phyloP scores from a whole-genome alignment of 371 early-diverging fungal genomes.

The Mitosporidium daphniae region DNA sequence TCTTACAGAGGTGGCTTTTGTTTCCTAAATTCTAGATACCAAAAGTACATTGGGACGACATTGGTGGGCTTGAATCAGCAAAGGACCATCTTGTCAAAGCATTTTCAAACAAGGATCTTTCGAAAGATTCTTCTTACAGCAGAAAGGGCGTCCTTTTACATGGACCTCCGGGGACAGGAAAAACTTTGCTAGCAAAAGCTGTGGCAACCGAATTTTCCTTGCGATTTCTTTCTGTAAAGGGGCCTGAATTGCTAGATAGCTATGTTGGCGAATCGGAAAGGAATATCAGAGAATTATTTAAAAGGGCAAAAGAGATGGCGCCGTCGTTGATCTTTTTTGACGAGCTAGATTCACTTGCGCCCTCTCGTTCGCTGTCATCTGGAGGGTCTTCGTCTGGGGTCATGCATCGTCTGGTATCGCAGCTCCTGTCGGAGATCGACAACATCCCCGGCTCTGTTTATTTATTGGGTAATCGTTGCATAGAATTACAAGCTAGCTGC shows the following conservation, averaged over 20 bases:
- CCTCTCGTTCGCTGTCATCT: conserved; percentile 69
- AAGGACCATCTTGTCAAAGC: conserved; percentile 86
- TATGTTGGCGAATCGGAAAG: conserved; percentile 93
- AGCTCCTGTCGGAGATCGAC: conserved; percentile 69
- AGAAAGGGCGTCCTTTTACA: too few relatives aligned
- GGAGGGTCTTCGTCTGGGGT: conserved; percentile 86
- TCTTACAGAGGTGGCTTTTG: too few relatives aligned
- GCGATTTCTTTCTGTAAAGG: conserved; percentile 50
- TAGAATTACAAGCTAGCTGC: conserved; percentile 99
- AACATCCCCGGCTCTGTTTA: conserved; percentile 22
- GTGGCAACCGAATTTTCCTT: conserved; percentile 75
- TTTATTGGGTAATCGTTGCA: conserved; percentile 9
- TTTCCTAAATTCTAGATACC: too few relatives aligned
- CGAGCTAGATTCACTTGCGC: conserved; percentile 83
- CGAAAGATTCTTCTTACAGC: too few relatives aligned
- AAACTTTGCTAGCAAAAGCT: conserved; percentile 77
- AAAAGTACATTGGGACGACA: conserved; percentile 67
- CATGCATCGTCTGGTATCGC: conserved; percentile 84
- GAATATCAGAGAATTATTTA: conserved; percentile 79
- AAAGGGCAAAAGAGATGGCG: conserved; percentile 55
- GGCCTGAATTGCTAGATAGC: conserved; percentile 65
- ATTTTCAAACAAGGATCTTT: too few relatives aligned
- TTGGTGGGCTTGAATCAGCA: conserved; percentile 48
- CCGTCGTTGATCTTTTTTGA: conserved; percentile 93
- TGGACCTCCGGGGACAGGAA: conserved; percentile 91